Conservation (phyloP, 2,329 filamentous ascomycete genomes). For the Arthrobotrys conoides region DNA sequence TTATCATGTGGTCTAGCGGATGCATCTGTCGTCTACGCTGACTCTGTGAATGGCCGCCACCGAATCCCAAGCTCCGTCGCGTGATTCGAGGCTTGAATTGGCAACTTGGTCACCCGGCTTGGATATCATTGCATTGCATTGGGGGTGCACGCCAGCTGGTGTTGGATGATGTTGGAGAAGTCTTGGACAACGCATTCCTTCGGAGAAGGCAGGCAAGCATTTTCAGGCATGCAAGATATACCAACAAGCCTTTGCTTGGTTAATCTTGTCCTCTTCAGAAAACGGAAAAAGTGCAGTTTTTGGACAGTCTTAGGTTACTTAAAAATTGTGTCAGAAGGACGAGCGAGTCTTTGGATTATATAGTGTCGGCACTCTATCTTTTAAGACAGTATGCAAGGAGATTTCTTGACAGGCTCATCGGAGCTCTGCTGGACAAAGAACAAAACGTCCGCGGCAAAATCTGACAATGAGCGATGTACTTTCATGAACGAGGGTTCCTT, state of each 20-base stretch:
- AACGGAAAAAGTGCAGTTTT: not conserved
- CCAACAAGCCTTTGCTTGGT: slow-evolving; percentile 8
- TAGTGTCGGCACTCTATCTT: too few species aligned
- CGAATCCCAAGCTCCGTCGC: slow-evolving; percentile 28
- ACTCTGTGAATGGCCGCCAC: slow-evolving; percentile 29
- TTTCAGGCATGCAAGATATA: not conserved
- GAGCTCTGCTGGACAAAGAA: not conserved
- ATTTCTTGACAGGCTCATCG: not conserved
- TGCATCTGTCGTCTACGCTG: slow-evolving; percentile 16
- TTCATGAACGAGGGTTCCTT: slow-evolving; percentile 1
- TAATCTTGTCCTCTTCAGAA: not conserved
- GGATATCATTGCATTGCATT: not conserved
- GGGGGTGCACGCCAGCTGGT: not conserved
- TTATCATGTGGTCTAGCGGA: slow-evolving; percentile 40
- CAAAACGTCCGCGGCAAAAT: slow-evolving; percentile 11
- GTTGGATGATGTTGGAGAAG: slow-evolving; percentile 25
- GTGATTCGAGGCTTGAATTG: slow-evolving; percentile 61
- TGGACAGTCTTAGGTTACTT: not conserved
- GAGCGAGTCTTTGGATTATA: not conserved
- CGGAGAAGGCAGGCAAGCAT: not conserved
- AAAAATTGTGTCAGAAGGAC: not conserved
- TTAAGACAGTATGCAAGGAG: not conserved
- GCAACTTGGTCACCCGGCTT: slow-evolving; percentile 12
- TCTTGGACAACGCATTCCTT: slow-evolving; percentile 6
- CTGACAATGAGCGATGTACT: not conserved